phyloP scores from a whole-genome alignment of 768 basidiomycete species.

The Cystofilobasidium macerans region DNA sequence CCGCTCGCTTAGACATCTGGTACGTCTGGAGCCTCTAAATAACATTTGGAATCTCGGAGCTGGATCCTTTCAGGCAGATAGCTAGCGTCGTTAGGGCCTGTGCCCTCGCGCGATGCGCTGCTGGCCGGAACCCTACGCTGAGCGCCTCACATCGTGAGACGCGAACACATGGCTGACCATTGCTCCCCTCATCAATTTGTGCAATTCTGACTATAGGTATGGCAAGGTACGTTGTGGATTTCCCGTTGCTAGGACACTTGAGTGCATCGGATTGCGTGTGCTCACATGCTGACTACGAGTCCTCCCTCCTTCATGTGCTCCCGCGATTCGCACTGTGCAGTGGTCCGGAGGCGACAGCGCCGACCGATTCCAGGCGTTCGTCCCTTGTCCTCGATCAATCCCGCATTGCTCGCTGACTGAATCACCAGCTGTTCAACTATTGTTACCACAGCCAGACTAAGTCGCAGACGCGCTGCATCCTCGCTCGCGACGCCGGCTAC shows the following conservation, averaged over 20 bases:
- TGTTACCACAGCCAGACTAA: constrained; percentile 62
- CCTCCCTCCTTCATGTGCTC: neutral
- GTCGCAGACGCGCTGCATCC: constrained; percentile 80
- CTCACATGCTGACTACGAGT: no score
- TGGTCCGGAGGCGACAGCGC: constrained; percentile 99
- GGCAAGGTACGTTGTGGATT: constrained; percentile 18
- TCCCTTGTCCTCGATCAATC: neutral
- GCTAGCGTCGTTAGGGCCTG: no score
- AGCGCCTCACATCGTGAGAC: no score
- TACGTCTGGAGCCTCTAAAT: no score
- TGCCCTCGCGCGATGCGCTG: neutral
- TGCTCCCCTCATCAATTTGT: neutral
- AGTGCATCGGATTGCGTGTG: no score
- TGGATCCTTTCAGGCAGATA: no score
- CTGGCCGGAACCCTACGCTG: neutral
- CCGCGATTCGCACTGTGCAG: constrained; percentile 24
- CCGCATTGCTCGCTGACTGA: neutral
- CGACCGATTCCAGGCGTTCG: constrained; percentile 88
- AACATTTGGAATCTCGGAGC: no score
- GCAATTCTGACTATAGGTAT: constrained; percentile 4
- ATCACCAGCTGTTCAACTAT: neutral
- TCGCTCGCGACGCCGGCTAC: constrained; percentile 78
- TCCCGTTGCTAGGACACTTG: no score
- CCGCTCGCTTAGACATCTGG: constrained; percentile 57
- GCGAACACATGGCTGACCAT: constrained; percentile 10